These are phyloP conservation scores for Cetraspora pellucida DNA, from an alignment of 192 early-diverging fungal genomes.

Conservation along the genomic window DNA sequence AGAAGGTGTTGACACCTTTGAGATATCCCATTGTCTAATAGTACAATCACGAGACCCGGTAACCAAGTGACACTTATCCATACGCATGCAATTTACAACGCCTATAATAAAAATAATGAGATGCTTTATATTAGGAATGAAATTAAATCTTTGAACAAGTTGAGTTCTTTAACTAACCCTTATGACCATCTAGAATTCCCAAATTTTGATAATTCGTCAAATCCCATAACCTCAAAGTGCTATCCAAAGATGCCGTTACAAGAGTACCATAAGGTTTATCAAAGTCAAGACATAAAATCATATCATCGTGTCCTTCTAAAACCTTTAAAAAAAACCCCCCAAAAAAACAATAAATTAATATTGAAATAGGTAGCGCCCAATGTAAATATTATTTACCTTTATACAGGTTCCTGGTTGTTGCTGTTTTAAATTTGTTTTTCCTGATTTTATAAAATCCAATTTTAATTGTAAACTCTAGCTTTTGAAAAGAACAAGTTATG, in stretches of 20 bases:
- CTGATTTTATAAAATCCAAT: neutral
- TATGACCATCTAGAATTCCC: constrained; percentile 53
- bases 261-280: constrained; percentile 58
- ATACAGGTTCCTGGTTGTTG: constrained; percentile 48
- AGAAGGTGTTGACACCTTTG: neutral
- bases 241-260: constrained; percentile 69
- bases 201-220: constrained; percentile 58
- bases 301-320: constrained; percentile 63
- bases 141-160: neutral
- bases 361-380: neutral
- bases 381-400: constrained; percentile 22
- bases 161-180: constrained; percentile 26
- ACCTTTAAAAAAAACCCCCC: constrained; percentile 34
- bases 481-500: constrained; percentile 12
- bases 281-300: constrained; percentile 61
- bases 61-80: constrained; percentile 5
- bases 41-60: constrained; percentile 29
- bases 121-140: neutral
- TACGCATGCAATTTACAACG: constrained; percentile 25
- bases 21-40: constrained; percentile 33
- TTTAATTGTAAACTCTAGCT: neutral
- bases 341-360: neutral
- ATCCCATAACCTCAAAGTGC: constrained; percentile 73
- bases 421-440: neutral
- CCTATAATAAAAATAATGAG: constrained; percentile 7